Evolutionary conservation across 129 eudicot species (phyloP).

Genomic region (Deinandra increscens): DNA sequence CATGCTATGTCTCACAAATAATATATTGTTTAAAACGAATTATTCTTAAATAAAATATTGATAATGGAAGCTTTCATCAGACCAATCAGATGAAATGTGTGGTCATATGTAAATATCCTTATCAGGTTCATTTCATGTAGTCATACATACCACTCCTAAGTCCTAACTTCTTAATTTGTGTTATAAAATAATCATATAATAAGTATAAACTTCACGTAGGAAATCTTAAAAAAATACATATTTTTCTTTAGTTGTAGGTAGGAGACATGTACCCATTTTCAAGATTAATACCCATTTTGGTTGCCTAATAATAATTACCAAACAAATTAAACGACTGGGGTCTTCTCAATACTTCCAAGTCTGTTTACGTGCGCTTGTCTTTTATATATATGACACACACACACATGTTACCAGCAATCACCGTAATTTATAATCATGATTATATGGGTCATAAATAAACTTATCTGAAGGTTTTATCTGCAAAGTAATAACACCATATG

Average conservation of each 20-base stretch:
- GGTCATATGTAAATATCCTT: constrained; percentile 6
- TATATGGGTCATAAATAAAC: no score
- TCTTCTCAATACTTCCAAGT: constrained; percentile 14
- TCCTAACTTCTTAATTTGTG: neutral
- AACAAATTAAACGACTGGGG: constrained; percentile 16
- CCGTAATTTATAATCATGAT: no score
- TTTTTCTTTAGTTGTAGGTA: constrained; percentile 19
- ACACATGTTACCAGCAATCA: constrained; percentile 27
- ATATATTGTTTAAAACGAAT: neutral
- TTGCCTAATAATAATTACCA: constrained; percentile 21
- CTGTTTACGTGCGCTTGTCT: constrained; percentile 32
- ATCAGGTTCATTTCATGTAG: constrained; percentile 16
- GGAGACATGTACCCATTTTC: constrained; percentile 28
- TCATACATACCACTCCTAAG: constrained; percentile 22
- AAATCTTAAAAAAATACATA: neutral
- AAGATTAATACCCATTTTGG: constrained; percentile 18
- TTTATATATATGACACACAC: neutral
- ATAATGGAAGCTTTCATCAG: constrained; percentile 16
- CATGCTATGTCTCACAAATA: constrained; percentile 11
- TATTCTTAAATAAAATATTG: neutral
- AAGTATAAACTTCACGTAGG: constrained; percentile 4
- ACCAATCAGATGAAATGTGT: constrained; percentile 19
- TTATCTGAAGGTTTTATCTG: constrained; percentile 20
- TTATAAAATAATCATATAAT: neutral
- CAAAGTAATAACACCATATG: constrained; percentile 24